Evolutionary conservation across 2,329 filamentous ascomycete genomes (phyloP), one percentile per base, ranked within the genome.

Genomic region (Emericellopsis cladophorae): DNA sequence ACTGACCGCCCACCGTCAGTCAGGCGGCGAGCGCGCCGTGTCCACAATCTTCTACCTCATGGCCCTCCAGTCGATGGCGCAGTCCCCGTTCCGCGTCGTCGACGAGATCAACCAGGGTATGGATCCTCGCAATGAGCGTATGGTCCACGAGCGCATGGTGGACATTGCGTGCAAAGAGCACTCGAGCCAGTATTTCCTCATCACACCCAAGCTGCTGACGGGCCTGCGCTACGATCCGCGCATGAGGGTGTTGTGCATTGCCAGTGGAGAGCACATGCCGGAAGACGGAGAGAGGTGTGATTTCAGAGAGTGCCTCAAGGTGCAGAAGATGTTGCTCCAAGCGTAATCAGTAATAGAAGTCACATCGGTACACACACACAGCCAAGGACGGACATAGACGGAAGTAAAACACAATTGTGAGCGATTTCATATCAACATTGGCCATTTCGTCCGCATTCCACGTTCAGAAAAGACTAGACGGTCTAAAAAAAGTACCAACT

Each of bases 51-150:
- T 96, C 72, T 98, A 93, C 65, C 85, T 98, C 42, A 96, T 98
- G 89, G 87, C 92, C 5, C 75, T 98, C 22, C 92, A 98, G 60
- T 85, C 85, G 39, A 80, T 98, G 53, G 90, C 92, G 14, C 84
- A 88, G 53, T 88, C 89, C 4, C 92, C 92, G 1, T 98, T 98
- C 74, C 87, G 92, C 40, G 90, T 98, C 39, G 92, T 98, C 44
- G 92, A 98, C 62, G 92, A 98, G 66, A 98, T 98, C 70, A 98
- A 98, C 57, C 92, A 98, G 64, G 92, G 92, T 49, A 98, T 98
- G 92, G 92, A 98, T 59, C 92, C 90, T 35, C 81, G 92, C 53
- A 98, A 98, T 62, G 92, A 98, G 64, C 84, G 92, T 51, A 93
- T 95, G 77, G 89, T 98, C 14, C 92, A 98, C 64, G 87, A 90